Base-by-base conservation (phyloP, 169 alveolate genomes). In the Babesia gibsoni region DNA sequence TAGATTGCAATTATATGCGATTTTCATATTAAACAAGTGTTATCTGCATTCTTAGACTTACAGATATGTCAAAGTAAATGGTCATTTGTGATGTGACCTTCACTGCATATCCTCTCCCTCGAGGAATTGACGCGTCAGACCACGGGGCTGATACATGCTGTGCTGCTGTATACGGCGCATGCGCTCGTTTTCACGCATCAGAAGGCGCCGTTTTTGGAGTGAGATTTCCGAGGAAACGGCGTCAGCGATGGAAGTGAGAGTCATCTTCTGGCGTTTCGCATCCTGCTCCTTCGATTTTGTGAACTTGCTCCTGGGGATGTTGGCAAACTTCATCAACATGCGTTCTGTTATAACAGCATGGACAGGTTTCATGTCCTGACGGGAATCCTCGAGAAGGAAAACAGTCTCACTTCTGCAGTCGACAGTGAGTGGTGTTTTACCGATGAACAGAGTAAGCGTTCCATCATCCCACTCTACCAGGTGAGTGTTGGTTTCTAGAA, bases 401-500 rank as follows among this genome's bases (percentile, higher is more conserved):
- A 64, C 65, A 22, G 67, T 52, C 33, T 79, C 88, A 18, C 66
- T 68, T 32, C 68, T 48, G 39, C 23, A 64, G 35, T 79, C 83
- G 23, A 64, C 66, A 50, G 67, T 72, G 23, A 79, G 56, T 6
- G 88, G 83, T 2, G 67, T 65, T 8, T 29, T 48, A 18, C 88
- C 88, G 6, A 79, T 61, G 41, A 69, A 79, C 37, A 79, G 25
- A 22, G 78, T 70, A 22, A 79, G 32, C 2, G 73, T 61, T 22
- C 83, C 83, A 36, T 79, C 83, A 33, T 79, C 88, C 88, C 88
- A 79, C 45, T 53, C 68, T 3, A 79, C 88, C 10, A 79, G 29
- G 42, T 69, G 80, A n/a, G 78, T 53, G 49, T 79, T 79, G 9
- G 82, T 79, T 48, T 73, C 83, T 3, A 54, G 27, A 27, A 7